phyloP scores from a whole-genome alignment of 116 monocot species.

The Iris pallida region DNA sequence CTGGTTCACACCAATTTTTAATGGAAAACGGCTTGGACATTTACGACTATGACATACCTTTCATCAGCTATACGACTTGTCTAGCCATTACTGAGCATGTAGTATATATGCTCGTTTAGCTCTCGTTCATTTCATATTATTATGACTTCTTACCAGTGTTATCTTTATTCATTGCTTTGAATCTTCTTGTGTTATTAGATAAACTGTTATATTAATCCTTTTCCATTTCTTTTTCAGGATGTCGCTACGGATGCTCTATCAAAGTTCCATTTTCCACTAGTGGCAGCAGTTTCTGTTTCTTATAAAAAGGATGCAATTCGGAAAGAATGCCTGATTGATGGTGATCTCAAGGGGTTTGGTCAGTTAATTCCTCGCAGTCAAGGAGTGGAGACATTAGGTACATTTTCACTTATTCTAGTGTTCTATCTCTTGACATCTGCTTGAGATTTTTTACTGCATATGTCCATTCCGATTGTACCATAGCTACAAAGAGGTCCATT shows the following conservation, averaged over 20 bases:
- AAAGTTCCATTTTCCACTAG: slow-evolving; percentile 88
- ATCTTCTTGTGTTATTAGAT: background rate
- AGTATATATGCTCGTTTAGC: too few species aligned
- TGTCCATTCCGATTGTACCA: too few species aligned
- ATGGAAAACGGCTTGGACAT: background rate
- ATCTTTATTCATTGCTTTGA: too few species aligned
- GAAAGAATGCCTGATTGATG: slow-evolving; percentile 75
- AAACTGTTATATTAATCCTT: background rate
- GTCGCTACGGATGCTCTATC: slow-evolving; percentile 75
- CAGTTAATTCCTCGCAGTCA: slow-evolving; percentile 98
- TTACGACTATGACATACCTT: background rate
- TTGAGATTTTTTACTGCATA: too few species aligned
- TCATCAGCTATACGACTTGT: background rate
- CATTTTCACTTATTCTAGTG: slow-evolving; percentile 1
- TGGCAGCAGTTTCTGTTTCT: slow-evolving; percentile 87
- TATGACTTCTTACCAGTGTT: too few species aligned
- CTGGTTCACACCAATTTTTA: background rate
- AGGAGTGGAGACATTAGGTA: slow-evolving; percentile 92
- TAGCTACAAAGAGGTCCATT: too few species aligned
- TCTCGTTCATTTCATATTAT: too few species aligned
- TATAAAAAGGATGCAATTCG: slow-evolving; percentile 75
- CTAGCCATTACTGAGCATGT: background rate
- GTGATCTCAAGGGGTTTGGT: slow-evolving; percentile 85
- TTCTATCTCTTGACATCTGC: background rate
- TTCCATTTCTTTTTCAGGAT: slow-evolving; percentile 30